Base-by-base conservation (phyloP, 306 rosid species). In the Quercus gilva region DNA sequence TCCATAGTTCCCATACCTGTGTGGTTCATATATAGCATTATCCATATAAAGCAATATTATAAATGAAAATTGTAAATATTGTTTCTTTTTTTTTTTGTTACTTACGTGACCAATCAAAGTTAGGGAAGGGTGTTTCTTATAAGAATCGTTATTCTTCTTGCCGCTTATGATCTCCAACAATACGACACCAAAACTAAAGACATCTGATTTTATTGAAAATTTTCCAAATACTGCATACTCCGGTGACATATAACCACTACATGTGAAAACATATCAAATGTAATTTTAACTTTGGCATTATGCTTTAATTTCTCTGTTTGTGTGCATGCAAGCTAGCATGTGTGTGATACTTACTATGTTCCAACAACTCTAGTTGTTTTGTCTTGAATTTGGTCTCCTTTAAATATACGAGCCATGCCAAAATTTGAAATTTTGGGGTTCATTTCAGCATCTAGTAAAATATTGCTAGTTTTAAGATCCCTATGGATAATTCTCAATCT, bases 91-190 rank as follows among this genome's bases (percentile, higher is more conserved):
- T 23, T 18, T 25, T 2, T 15, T 26, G 43, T 63, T 63, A 63
- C 69, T 63, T 63, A 63, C 69, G 28, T 63, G 69, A 10, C 70
- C 69, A 13, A 29, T 63, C 69, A 63, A 63, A 5, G 69, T 63
- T 28, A 63, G 11, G 41, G 69, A 63, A 63, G 69, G 21, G 7
- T 63, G 43, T 9, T 63, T 35, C 5, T 26, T 10, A 28, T 63
- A 63, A 63, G 69, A 63, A 13, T 17, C 10, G 1, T 7, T 63
- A 28, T 63, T 63, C 69, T 63, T 63, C 69, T 63, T 63, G 43
- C 69, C 69, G 2, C 69, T 63, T 63, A 63, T 7, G 35, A 63
- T 63, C 69, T 63, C 69, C 21, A 63, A 63, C 6, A 63, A 28
- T 26, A 63, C 6, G 2, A 28, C 41, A 15, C 69, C 69, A 5